phyloP scores from a whole-genome alignment of 345 rosid genomes.

The Moricandia moricandioides region DNA sequence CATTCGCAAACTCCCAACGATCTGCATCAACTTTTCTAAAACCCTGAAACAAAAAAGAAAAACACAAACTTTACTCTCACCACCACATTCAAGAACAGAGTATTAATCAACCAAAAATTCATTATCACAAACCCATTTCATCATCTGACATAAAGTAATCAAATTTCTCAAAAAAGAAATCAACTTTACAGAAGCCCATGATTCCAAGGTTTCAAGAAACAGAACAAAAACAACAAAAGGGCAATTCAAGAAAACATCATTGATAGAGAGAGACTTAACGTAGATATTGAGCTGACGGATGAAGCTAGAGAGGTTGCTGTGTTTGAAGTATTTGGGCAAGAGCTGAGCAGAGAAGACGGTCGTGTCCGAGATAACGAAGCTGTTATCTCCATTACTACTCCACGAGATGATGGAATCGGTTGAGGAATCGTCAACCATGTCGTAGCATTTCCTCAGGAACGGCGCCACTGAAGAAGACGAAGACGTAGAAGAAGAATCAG shows the following conservation, averaged over 20 bases:
- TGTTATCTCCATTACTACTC: slow-evolving; percentile 48
- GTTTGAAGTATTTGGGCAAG: slow-evolving; percentile 78
- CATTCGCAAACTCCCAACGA: slow-evolving; percentile 86
- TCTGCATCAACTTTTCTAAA: slow-evolving; percentile 84
- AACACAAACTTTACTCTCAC: slow-evolving; percentile 6
- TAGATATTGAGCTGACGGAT: slow-evolving; percentile 89
- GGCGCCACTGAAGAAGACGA: slow-evolving; percentile 53
- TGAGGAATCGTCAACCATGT: slow-evolving; percentile 74
- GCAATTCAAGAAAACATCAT: slow-evolving; percentile 1
- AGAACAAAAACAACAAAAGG: not conserved
- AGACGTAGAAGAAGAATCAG: slow-evolving; percentile 5
- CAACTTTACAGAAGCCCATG: not conserved
- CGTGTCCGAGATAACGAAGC: slow-evolving; percentile 61
- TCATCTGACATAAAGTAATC: slow-evolving; percentile 11
- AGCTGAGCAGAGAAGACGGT: slow-evolving; percentile 61
- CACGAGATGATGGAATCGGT: slow-evolving; percentile 67
- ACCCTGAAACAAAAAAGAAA: slow-evolving; percentile 51
- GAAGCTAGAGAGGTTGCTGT: slow-evolving; percentile 76
- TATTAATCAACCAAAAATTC: not conserved
- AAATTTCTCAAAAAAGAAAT: not conserved
- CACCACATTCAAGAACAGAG: not conserved
- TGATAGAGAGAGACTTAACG: slow-evolving; percentile 41
- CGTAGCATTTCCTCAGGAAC: slow-evolving; percentile 78
- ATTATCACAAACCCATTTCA: not conserved
- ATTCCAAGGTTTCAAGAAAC: not conserved